These are phyloP conservation scores for Fusarium incarnatum DNA, from an alignment of 2,329 filamentous ascomycete species.

Conservation along the genomic window DNA sequence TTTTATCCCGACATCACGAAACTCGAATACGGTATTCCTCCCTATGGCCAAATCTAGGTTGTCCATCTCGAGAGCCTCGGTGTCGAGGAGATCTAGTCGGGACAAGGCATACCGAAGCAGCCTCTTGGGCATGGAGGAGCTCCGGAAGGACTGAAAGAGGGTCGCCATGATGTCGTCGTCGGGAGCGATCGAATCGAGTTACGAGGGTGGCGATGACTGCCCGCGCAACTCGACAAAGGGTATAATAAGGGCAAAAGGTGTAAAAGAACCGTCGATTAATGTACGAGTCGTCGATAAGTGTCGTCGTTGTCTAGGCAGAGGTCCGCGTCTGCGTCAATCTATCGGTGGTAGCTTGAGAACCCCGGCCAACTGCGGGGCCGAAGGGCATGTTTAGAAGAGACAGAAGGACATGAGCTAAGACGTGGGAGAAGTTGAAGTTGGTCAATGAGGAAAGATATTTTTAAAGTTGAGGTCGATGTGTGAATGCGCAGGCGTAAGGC, in stretches of 20 bases:
- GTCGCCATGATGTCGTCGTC: conserved; percentile 69
- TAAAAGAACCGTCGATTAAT: conserved; percentile 16
- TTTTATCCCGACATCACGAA: conserved; percentile 86
- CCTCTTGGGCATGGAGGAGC: conserved; percentile 86
- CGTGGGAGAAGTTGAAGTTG: background rate
- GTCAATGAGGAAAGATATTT: conserved; percentile 2
- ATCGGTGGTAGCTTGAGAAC: conserved; percentile 50
- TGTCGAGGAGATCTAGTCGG: conserved; percentile 86
- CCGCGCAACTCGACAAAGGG: conserved; percentile 25
- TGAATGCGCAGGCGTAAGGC: conserved; percentile 12
- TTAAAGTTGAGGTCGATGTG: conserved; percentile 2
- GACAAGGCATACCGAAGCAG: conserved; percentile 88
- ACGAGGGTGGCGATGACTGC: conserved; percentile 32
- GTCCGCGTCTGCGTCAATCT: conserved; percentile 39
- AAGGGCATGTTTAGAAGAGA: conserved; percentile 50
- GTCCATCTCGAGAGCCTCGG: conserved; percentile 85
- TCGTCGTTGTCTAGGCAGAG: conserved; percentile 22
- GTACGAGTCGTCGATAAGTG: conserved; percentile 21
- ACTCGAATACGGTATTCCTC: conserved; percentile 83
- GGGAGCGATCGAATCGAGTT: conserved; percentile 15
- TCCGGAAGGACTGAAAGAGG: conserved; percentile 73
- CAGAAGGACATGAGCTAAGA: conserved; percentile 37
- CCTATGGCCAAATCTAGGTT: conserved; percentile 87
- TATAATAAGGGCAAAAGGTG: conserved; percentile 11
- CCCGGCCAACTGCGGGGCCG: conserved; percentile 52